Evolutionary conservation across 2,329 filamentous ascomycete genomes (phyloP).

Genomic region (Aspergillus sp.): DNA sequence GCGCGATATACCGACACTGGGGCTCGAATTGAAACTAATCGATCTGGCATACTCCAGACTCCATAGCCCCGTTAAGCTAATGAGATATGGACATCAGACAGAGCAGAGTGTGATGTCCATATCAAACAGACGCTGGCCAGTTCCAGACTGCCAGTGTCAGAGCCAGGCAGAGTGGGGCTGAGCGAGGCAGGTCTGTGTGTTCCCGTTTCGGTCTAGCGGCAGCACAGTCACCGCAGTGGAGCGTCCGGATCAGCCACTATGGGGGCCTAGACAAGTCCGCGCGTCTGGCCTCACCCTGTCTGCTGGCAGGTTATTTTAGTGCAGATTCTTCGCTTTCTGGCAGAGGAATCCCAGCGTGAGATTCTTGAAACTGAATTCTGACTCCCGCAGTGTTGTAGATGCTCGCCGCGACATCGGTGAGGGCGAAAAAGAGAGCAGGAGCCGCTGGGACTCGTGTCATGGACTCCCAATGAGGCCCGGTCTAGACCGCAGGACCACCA

Average conservation of each 20-base stretch:
- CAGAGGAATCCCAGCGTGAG: neutral
- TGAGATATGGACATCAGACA: too few species aligned
- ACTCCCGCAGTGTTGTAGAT: neutral
- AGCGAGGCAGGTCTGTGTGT: constrained; percentile 19
- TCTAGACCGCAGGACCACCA: constrained; percentile 23
- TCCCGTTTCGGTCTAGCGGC: constrained; percentile 15
- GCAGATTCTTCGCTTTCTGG: neutral
- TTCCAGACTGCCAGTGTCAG: neutral
- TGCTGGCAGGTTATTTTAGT: constrained; percentile 2
- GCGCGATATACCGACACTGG: too few species aligned
- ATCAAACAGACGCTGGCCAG: too few species aligned
- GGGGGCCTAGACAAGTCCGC: constrained; percentile 22
- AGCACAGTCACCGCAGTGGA: constrained; percentile 12
- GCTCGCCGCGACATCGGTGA: neutral
- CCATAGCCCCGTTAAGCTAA: too few species aligned
- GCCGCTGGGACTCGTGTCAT: constrained; percentile 22
- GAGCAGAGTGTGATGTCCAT: too few species aligned
- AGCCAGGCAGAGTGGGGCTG: neutral
- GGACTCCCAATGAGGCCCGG: constrained; percentile 20
- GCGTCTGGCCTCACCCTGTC: constrained; percentile 3
- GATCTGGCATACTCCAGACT: too few species aligned
- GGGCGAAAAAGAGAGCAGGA: neutral
- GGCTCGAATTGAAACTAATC: neutral
- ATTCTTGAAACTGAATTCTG: neutral
- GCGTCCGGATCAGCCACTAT: constrained; percentile 23